Percentiles rank a stretch among this genome's conserved stretches.
phyloP scores from a whole-genome alignment of 345 rosid species.

The Ricinus communis region DNA sequence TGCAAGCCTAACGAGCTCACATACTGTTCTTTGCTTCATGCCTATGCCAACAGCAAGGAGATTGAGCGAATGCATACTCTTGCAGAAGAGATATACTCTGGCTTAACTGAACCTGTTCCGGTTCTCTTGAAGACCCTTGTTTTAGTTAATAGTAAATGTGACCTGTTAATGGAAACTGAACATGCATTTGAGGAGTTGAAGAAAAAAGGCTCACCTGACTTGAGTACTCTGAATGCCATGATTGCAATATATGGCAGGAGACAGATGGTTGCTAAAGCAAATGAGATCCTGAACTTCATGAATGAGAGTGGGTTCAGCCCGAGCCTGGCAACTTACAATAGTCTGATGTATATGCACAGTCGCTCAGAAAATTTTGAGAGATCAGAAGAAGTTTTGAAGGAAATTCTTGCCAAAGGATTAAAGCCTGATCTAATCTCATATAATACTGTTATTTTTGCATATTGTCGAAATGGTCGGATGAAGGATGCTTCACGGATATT shows the following conservation, averaged over 20 bases:
- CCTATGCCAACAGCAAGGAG: constrained; percentile 86
- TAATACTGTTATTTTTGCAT: constrained; percentile 83
- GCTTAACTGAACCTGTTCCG: constrained; percentile 62
- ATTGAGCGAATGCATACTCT: constrained; percentile 70
- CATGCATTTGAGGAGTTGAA: constrained; percentile 72
- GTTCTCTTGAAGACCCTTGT: constrained; percentile 86
- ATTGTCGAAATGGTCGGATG: constrained; percentile 87
- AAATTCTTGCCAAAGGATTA: constrained; percentile 60
- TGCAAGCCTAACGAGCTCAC: constrained; percentile 91
- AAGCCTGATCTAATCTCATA: constrained; percentile 89
- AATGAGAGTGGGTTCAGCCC: constrained; percentile 72
- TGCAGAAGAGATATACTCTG: constrained; percentile 82
- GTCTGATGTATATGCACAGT: constrained; percentile 87
- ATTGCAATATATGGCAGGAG: constrained; percentile 85
- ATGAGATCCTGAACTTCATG: constrained; percentile 78
- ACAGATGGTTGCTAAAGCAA: constrained; percentile 68
- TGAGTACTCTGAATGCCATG: constrained; percentile 85
- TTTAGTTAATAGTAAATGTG: constrained; percentile 81
- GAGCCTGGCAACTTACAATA: constrained; percentile 80
- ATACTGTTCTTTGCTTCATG: constrained; percentile 83
- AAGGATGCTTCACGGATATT: constrained; percentile 80
- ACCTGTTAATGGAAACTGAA: constrained; percentile 70
- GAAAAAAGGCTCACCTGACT: constrained; percentile 67
- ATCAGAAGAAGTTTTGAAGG: constrained; percentile 71
- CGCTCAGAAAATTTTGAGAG: constrained; percentile 63